Evolutionary conservation across 192 early-diverging fungal genomes (phyloP), one percentile per base, ranked within the genome.

Genomic region (Linnemannia elongata): DNA sequence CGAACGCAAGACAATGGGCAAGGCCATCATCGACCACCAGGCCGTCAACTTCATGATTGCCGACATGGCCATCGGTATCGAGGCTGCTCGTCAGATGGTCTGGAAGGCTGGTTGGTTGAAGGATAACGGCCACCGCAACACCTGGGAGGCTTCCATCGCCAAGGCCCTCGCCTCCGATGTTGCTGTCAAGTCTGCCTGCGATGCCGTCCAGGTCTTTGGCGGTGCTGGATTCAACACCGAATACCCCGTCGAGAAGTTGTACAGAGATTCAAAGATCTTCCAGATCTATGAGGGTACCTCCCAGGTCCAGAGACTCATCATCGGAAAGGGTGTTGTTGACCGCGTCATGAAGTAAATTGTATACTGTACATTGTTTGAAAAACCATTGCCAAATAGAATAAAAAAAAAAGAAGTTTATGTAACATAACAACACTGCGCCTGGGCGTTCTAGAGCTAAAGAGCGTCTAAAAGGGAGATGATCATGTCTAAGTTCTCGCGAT

Each of bases 281-380:
- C 96, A 96, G 89, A 98, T 99, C 77, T 99, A 99, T 81, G 98
- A 99, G 89, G 98, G 98, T 76, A 99, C 98, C 6, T 96, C 94
- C 35, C 97, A 99, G 91, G 96, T 99, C 87, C 98, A 99, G 88
- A 93, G 98, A 60, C 82, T 98, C 66, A 95, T 99, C 77, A 96
- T 98, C 88, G 97, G 96, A 63, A 94, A 96, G 71, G 88, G 92
- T 38, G 76, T 99, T 39, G 93, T 97, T 63, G 96, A 98, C 81
- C 90, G 81, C 71, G 54, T 87, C 41, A 45, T 81, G 70, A 83
- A 83, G 80, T 87, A 87, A 78, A 27, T 33, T 66, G 60, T 66
- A 66, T 66, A 60, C n/a, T 60, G 55, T 60, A 60, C 24, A 15
- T 45, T 45, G 44, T 45, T 45, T 45, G 44, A 30, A 60, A 57